phyloP scores from a whole-genome alignment of 2,329 filamentous ascomycete species.

The Talaromyces rugulosus region DNA sequence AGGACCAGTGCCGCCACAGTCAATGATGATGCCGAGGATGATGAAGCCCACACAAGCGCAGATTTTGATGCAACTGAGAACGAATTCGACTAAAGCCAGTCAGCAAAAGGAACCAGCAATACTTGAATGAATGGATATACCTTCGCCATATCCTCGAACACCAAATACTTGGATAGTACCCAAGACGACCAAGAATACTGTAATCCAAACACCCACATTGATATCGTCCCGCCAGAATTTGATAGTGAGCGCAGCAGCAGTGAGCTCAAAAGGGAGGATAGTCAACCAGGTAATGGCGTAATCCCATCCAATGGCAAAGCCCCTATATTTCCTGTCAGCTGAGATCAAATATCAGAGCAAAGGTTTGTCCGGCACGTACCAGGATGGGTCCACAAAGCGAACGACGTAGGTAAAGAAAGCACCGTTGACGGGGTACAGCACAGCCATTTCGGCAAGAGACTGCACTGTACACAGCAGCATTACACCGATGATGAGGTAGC shows the following conservation, averaged over 20 bases:
- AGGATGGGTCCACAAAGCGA: slow-evolving; percentile 59
- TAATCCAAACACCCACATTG: slow-evolving; percentile 53
- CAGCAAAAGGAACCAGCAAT: neutral
- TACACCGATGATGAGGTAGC: slow-evolving; percentile 52
- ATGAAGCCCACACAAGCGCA: slow-evolving; percentile 60
- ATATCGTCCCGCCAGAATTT: slow-evolving; percentile 50
- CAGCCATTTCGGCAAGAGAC: slow-evolving; percentile 58
- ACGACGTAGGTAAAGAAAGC: slow-evolving; percentile 60
- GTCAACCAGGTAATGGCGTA: slow-evolving; percentile 83
- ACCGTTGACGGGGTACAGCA: slow-evolving; percentile 60
- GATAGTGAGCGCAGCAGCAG: slow-evolving; percentile 53
- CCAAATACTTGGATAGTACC: slow-evolving; percentile 53
- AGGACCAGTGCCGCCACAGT: slow-evolving; percentile 39
- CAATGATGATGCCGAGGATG: slow-evolving; percentile 69
- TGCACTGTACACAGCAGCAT: slow-evolving; percentile 59
- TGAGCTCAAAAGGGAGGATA: slow-evolving; percentile 73
- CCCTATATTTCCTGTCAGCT: slow-evolving; percentile 23
- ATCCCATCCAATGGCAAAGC: slow-evolving; percentile 44
- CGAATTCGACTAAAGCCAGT: slow-evolving; percentile 48
- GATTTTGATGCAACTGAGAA: slow-evolving; percentile 56
- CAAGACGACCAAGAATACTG: slow-evolving; percentile 52
- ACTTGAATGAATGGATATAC: slow-evolving; percentile 5
- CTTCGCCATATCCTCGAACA: slow-evolving; percentile 45
- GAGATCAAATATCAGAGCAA: neutral
- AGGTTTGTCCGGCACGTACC: slow-evolving; percentile 28